Percentiles rank a stretch among this genome's conserved stretches.
These are phyloP conservation scores for Phellopilus nigrolimitatus DNA, from an alignment of 1,284 basidiomycete genomes.

Conservation along the genomic window DNA sequence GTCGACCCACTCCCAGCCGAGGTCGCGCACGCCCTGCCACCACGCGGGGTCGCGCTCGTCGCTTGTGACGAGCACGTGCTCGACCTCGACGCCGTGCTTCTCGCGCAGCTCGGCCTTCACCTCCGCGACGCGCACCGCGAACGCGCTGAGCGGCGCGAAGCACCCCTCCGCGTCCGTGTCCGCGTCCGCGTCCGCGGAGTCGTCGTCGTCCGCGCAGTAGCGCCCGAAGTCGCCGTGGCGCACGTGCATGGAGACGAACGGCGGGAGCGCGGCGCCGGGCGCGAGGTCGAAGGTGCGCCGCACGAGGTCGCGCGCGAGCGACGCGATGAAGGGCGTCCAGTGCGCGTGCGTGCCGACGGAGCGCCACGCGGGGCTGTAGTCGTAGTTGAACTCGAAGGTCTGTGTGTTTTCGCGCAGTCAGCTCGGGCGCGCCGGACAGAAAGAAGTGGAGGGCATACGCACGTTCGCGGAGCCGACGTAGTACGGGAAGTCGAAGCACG, in stretches of 20 bases:
- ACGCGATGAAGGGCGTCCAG: slow-evolving; percentile 38
- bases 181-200: too few relatives aligned
- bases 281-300: slow-evolving; percentile 36
- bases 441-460: slow-evolving; percentile 25
- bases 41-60: slow-evolving; percentile 62
- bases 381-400: slow-evolving; percentile 40
- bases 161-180: slow-evolving; percentile 46
- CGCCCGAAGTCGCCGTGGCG: slow-evolving; percentile 58
- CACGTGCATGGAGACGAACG: slow-evolving; percentile 58
- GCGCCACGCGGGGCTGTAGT: slow-evolving; percentile 48
- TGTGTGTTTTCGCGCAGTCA: slow-evolving; percentile 22
- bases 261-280: slow-evolving; percentile 35
- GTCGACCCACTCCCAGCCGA: slow-evolving; percentile 60
- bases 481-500: slow-evolving; percentile 53
- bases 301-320: slow-evolving; percentile 37
- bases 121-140: slow-evolving; percentile 55
- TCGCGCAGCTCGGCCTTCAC: slow-evolving; percentile 50
- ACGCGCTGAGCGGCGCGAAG: slow-evolving; percentile 54
- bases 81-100: slow-evolving; percentile 42
- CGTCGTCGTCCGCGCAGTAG: slow-evolving; percentile 39
- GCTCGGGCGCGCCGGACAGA: not conserved
- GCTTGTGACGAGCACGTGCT: slow-evolving; percentile 65
- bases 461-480: slow-evolving; percentile 37
- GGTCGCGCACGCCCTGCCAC: slow-evolving; percentile 55
- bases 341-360: slow-evolving; percentile 41